Conservation (phyloP, 2,329 filamentous ascomycete species). For the Colletotrichum navitas region DNA sequence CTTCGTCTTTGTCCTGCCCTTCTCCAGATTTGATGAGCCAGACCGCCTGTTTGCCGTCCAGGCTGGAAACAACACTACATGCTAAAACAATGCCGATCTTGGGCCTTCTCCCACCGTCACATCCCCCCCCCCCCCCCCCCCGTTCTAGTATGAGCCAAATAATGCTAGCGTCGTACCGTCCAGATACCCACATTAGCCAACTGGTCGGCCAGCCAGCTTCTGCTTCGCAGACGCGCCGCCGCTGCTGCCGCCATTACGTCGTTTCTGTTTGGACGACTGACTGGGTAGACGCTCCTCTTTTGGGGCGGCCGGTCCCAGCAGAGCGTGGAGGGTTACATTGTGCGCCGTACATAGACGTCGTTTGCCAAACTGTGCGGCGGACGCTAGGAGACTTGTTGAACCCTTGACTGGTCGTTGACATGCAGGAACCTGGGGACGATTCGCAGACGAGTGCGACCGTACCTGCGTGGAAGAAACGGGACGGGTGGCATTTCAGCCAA, state of each 20-base stretch:
- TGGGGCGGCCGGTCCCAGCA: background rate
- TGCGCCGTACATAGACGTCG: background rate
- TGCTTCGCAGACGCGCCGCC: background rate
- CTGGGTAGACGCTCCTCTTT: background rate
- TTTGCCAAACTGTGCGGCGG: constrained; percentile 13
- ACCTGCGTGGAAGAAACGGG: constrained; percentile 25
- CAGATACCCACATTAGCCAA: background rate
- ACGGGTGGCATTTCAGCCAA: constrained; percentile 5
- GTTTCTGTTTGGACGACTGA: constrained; percentile 35
- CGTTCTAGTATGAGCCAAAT: constrained; percentile 14
- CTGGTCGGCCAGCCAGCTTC: background rate
- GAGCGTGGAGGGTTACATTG: constrained; percentile 36
- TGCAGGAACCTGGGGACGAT: constrained; percentile 25
- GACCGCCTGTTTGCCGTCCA: constrained; percentile 5
- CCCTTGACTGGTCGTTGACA: constrained; percentile 27
- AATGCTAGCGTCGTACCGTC: constrained; percentile 10
- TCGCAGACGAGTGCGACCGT: constrained; percentile 13
- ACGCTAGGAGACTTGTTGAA: constrained; percentile 28
- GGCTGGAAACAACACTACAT: background rate
- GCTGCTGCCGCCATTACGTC: background rate
- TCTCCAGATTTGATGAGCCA: background rate
- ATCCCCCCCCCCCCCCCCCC: too few relatives aligned
- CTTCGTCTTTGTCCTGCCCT: too few relatives aligned
- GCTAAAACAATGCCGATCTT: background rate
- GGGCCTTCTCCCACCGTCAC: background rate